Evolutionary conservation across 73 alveolate genomes (phyloP).

Genomic region (Paramecium octaurelia): DNA sequence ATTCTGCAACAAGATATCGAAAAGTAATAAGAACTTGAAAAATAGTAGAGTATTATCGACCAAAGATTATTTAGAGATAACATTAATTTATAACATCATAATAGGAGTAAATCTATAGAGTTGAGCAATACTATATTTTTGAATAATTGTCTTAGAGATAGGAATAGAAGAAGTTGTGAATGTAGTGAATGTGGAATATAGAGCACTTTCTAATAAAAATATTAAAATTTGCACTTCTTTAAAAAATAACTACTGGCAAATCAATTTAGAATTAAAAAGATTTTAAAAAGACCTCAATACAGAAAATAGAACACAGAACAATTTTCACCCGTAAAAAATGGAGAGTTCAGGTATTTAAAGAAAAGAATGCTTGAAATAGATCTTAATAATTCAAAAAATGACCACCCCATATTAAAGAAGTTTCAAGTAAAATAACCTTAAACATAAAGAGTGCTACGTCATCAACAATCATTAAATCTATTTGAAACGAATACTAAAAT

Average conservation of each 20-base stretch:
- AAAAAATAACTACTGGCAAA: background rate
- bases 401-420: background rate
- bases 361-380: background rate
- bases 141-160: background rate
- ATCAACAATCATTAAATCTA: background rate
- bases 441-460: background rate
- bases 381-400: background rate
- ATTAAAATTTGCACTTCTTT: background rate
- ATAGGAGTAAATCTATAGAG: background rate
- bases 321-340: background rate
- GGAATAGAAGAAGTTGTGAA: background rate
- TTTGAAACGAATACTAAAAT: background rate
- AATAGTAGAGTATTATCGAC: background rate
- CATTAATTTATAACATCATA: background rate
- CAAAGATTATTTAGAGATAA: background rate
- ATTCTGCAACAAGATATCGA: background rate
- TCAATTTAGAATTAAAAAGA: conserved; percentile 1
- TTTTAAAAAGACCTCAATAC: background rate
- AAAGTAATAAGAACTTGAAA: background rate
- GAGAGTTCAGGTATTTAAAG: background rate
- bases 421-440: background rate
- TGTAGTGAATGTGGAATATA: background rate
- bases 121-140: background rate
- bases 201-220: background rate
- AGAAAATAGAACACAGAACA: background rate